These are phyloP conservation scores for Camellia sinensis DNA, from an alignment of 148 eudicot genomes.

Conservation along the genomic window DNA sequence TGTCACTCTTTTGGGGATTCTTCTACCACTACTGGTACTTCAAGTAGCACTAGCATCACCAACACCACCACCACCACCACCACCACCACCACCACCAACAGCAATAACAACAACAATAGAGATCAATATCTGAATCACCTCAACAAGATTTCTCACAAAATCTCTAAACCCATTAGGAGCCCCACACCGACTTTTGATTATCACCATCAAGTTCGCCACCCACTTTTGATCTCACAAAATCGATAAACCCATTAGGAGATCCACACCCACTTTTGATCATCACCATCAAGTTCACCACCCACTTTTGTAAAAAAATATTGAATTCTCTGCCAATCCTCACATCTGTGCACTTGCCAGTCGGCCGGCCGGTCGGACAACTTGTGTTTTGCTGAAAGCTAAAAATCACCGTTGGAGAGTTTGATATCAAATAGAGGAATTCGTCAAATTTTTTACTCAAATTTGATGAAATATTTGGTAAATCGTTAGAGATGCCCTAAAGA, in stretches of 20 bases:
- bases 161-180: conserved; percentile 49
- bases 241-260: conserved; percentile 42
- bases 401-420: no score
- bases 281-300: conserved; percentile 10
- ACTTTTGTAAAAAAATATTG: no score
- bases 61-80: background rate
- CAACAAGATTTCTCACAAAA: conserved; percentile 72
- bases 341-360: no score
- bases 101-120: background rate
- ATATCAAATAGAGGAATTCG: no score
- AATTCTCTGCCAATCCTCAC: no score
- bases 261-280: conserved; percentile 14
- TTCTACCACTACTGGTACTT: conserved; percentile 15
- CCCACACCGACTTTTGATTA: conserved; percentile 14
- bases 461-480: no score
- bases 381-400: no score
- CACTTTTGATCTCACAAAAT: conserved; percentile 15
- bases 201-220: conserved; percentile 9
- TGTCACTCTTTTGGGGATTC: conserved; percentile 38
- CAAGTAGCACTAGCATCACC: background rate
- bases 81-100: background rate
- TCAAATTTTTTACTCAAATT: no score
- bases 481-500: no score
- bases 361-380: no score
- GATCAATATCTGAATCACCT: conserved; percentile 52